Evolutionary conservation across 768 basidiomycete species (phyloP), one percentile per base, ranked within the genome.

Genomic region (Lactarius hatsudake): DNA sequence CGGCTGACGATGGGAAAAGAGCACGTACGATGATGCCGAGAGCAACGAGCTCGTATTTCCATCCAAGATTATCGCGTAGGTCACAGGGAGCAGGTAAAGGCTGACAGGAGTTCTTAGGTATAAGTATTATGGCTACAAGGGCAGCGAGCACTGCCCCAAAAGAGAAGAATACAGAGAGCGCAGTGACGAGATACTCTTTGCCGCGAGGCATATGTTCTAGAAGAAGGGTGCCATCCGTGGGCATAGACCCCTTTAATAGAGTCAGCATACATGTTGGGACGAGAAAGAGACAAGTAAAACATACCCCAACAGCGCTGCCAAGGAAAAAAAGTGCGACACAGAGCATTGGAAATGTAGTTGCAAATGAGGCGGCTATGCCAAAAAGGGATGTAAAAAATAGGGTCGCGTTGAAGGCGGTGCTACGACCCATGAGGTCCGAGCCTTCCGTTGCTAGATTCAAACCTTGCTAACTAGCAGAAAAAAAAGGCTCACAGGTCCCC

Each of bases 121-220:
- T 84, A 61, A 95, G 82, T 58, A 89, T 62, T 40, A 96, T 83
- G 43, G 87, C 93, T 42, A 96, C 86, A 12, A 94, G 74, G 0
- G 95, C 93, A 1, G 94, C 81, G 5, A 97, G 75, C 53, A 98
- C 93, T 0, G 96, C 88, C 56, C 96, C 96, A 45, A 97, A 78
- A 7, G 94, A 95, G 81, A 98, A 98, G 81, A 98, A 98, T n/a
- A 95, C 85, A 5, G 94, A 94, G 28, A 97, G 84, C 0, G 89
- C 90, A 0, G 94, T 96, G 62, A 98, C 88, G 36, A 98, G 85
- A 75, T 96, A 94, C 72, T 94, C 88, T 70, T 95, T 94, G n/a
- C 86, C 85, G 70, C 89, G 87, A 2, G 96, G 96, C 81, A 98
- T 87, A 72, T 97, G 94, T 73, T 99, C 96, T 10, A 94, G 82